Evolutionary conservation across 2,329 filamentous ascomycete genomes (phyloP), one percentile per base, ranked within the genome.

Genomic region (Gnomoniopsis sp.): DNA sequence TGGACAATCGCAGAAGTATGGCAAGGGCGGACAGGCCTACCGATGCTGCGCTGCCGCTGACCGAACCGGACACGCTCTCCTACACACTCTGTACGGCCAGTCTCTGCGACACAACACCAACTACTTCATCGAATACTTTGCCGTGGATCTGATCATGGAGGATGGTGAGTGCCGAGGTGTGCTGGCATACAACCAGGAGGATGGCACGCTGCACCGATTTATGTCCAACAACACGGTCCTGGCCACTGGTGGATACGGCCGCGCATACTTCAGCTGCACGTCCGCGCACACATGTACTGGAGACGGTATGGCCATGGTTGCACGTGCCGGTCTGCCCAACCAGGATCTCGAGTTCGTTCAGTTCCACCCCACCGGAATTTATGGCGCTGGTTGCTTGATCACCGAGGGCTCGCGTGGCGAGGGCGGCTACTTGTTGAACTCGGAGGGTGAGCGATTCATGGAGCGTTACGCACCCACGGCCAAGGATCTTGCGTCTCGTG

Each of bases 51-150:
- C 93, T 75, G 95, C 93, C 62, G 95, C 93, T 67, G 95, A 99
- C 75, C 86, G 93, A 83, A 98, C 95, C 64, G 95, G 95, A 65
- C 95, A 99, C 78, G 95, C 95, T 70, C 89, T 99, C 67, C 87
- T 99, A 54, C 95, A 99, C 84, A 99, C 95, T 26, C 90, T 99
- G 66, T 99, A 98, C 78, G 95, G 95, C 70, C 93, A 97, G 81
- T 97, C 93, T 55, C 86, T 98, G 62, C 85, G 91, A 72, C 92
- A 98, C 84, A 96, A 97, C 84, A 97, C 93, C 72, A 97, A 97
- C 83, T 99, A 97, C 85, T 98, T 99, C 79, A 97, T 99, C 75
- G 95, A 98, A 79, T 98, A 93, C 84, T 99, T 98, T 75, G 95
- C 93, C 69, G 85, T 96, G 66, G 95, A 98, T 74, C 80, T 98